Conservation (phyloP, 2,329 filamentous ascomycete species). For the Claviceps citrina region DNA sequence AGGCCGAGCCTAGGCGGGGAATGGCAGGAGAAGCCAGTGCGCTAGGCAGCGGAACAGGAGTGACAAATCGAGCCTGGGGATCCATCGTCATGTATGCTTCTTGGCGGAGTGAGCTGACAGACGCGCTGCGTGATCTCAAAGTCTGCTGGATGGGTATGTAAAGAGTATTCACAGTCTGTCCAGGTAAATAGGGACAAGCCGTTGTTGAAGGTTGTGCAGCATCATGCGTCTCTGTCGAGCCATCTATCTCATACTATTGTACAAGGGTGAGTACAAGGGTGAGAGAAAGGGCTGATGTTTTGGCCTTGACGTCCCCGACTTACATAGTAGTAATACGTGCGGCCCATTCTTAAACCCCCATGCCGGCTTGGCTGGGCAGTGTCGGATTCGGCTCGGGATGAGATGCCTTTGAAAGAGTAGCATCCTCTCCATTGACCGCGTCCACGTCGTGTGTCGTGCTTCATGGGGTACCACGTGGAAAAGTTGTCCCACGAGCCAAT, state of each 20-base stretch:
- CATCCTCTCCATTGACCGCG: constrained; percentile 73
- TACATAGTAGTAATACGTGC: constrained; percentile 93
- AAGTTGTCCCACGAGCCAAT: constrained; percentile 97
- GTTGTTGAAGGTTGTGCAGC: constrained; percentile 57
- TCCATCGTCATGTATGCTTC: constrained; percentile 59
- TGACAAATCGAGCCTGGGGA: constrained; percentile 58
- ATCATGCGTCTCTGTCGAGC: constrained; percentile 62
- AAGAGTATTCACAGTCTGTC: constrained; percentile 73
- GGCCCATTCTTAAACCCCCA: constrained; percentile 80
- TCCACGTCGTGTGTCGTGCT: constrained; percentile 61
- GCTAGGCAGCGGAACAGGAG: constrained; percentile 44
- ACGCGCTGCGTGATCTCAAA: constrained; percentile 46
- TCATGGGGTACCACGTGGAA: constrained; percentile 59
- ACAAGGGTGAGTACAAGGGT: neutral
- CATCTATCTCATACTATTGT: constrained; percentile 67
- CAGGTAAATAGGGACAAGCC: constrained; percentile 70
- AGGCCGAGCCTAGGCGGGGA: constrained; percentile 18
- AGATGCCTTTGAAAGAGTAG: constrained; percentile 72
- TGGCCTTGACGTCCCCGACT: constrained; percentile 20
- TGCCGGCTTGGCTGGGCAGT: constrained; percentile 34
- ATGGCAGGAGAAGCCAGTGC: constrained; percentile 8
- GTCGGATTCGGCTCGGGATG: constrained; percentile 55
- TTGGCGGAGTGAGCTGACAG: constrained; percentile 42
- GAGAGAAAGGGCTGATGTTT: neutral
- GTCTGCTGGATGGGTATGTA: constrained; percentile 59